Base-by-base conservation (phyloP, 2,329 filamentous ascomycete species). In the Blastomyces percursus region DNA sequence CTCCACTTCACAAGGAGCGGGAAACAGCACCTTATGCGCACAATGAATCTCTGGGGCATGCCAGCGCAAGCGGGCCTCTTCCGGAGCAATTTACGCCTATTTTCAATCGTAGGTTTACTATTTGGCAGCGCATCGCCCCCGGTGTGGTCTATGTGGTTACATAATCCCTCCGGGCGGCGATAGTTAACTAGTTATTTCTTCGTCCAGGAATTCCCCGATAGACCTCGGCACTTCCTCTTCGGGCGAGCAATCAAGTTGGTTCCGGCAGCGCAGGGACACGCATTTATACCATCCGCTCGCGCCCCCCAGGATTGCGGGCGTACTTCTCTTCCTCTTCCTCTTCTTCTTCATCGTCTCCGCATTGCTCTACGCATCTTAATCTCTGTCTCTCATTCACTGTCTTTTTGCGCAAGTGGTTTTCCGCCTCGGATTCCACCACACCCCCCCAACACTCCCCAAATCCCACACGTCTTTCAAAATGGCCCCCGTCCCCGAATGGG, bases 401-500 rank as follows among this genome's bases (percentile, higher is more conserved):
- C 30, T 9, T 12, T 16, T 38, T 55, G 51, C n/a, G 51, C 51
- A 30, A 55, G 16, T 52, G 14, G 21, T 19, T 57, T 40, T 27
- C n/a, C 54, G n/a, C 52, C 16, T 8, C n/a, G 11, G 9, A 56
- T 40, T 56, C 54, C 54, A n/a, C 21, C 30, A 2, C 16, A 11
- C 40, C 21, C 16, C 38, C 38, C 4, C 27, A 21, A 5, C 12
- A 38, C 27, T 3, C 21, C 21, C 21, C 46, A n/a, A 4, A 30
- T 38, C 56, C 21, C 38, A 38, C 35, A 38, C 35, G 14, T 35
- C 35, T 32, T 21, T 58, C 35, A 70, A 48, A 32, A 76, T 76
- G 75, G 70, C 74, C 65, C 72, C 76, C 64, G 74, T 80, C 67
- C 84, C 84, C 48, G 78, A 81, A 74, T 89, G 86, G 86, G 86